These are phyloP conservation scores for Rhamnella rubrinervis DNA, from an alignment of 331 rosid genomes.

Conservation along the genomic window DNA sequence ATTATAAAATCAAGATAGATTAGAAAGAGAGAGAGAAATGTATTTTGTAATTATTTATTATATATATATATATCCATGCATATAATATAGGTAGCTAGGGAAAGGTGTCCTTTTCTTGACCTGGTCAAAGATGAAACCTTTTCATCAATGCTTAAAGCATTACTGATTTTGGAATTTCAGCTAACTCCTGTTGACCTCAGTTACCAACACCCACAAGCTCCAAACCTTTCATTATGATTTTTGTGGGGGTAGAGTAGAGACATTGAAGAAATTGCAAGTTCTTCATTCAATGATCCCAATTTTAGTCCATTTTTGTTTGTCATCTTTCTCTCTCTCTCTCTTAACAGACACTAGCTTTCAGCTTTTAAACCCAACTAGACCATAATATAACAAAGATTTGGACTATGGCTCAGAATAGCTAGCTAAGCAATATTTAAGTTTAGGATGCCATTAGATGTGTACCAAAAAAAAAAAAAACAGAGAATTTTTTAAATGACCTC, in stretches of 20 bases:
- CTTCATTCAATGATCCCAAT: conserved; percentile 1
- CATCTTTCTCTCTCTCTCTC: not conserved
- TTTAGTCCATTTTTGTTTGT: conserved; percentile 2
- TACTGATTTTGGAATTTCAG: not conserved
- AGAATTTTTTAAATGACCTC: not conserved
- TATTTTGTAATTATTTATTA: not conserved
- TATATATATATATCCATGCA: not conserved
- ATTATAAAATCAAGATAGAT: conserved; percentile 12
- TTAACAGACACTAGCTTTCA: not conserved
- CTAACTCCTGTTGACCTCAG: not conserved
- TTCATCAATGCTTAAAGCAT: not conserved
- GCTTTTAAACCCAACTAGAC: not conserved
- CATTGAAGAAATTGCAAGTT: conserved; percentile 1
- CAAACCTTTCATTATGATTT: not conserved
- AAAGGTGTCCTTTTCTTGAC: conserved; percentile 29
- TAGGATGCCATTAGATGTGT: conserved; percentile 5
- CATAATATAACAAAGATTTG: not conserved
- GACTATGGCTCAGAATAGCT: not conserved
- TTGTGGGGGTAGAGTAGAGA: not conserved
- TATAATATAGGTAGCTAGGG: too few relatives aligned
- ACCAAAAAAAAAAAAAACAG: not conserved
- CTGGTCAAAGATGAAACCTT: conserved; percentile 25
- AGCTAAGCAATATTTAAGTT: not conserved
- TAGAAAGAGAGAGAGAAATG: not conserved
- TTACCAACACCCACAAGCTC: not conserved